Percentiles rank a stretch among this genome's conserved stretches.
Conservation (phyloP, 768 basidiomycete species). For the Dioszegia hungarica region DNA sequence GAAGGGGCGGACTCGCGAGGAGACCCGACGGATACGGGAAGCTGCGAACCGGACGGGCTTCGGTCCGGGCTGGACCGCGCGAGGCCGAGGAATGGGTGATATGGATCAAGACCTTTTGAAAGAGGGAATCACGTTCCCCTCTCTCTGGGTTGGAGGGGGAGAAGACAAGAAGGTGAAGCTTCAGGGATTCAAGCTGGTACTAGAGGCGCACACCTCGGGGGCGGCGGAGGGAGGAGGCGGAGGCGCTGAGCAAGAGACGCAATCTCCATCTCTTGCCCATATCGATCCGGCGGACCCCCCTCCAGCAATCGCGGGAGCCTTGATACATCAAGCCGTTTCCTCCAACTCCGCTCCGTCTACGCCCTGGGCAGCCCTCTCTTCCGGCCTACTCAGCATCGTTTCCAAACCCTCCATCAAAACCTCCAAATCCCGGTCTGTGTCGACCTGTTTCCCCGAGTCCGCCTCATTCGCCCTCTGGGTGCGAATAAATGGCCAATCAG, state of each 20-base stretch:
- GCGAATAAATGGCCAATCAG: slow-evolving; percentile 93
- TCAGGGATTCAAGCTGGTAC: slow-evolving; percentile 30
- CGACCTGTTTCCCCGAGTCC: slow-evolving; percentile 84
- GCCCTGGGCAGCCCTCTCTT: slow-evolving; percentile 79
- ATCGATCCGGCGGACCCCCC: not conserved
- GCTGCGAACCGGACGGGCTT: slow-evolving; percentile 24
- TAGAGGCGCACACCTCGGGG: slow-evolving; percentile 22
- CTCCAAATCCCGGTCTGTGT: slow-evolving; percentile 80
- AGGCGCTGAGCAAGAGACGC: not conserved
- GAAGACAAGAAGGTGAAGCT: slow-evolving; percentile 32
- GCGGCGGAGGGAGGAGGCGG: not conserved
- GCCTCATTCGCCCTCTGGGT: slow-evolving; percentile 90
- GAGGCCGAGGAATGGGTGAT: slow-evolving; percentile 11
- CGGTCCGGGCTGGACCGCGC: slow-evolving; percentile 17
- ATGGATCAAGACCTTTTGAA: slow-evolving; percentile 20
- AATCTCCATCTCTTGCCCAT: not conserved
- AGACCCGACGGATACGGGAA: not conserved
- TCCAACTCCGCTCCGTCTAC: not conserved
- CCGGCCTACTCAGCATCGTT: slow-evolving; percentile 86
- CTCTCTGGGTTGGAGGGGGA: slow-evolving; percentile 24
- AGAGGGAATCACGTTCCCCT: slow-evolving; percentile 44
- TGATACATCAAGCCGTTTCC: not conserved
- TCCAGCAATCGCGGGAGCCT: not conserved
- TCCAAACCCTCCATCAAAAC: slow-evolving; percentile 90
- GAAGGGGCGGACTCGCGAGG: not conserved